Evolutionary conservation across 164 flowering plant species (phyloP), one percentile per base, ranked within the genome.

Genomic region (Kingdonia uniflora): DNA sequence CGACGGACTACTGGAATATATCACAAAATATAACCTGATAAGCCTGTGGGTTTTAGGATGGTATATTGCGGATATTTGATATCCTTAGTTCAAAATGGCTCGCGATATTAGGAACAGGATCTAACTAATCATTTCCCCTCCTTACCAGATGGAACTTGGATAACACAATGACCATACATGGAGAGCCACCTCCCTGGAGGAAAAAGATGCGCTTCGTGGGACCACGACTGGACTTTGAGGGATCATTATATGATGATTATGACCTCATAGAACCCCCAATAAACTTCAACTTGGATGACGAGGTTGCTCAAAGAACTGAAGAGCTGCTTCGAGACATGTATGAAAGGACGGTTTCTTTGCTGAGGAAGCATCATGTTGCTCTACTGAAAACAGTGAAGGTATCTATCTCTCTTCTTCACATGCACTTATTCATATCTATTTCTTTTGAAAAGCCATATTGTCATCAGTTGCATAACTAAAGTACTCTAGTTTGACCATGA

Each of bases 161-260:
- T 70, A 75, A 75, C 59, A 85, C 94, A 49, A 84, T 92, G 98
- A 75, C 71, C 38, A 77, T 88, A 67, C 95, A 82, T 54, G 96
- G 96, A 25, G 94, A 92, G 55, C 88, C 85, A 23, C 85, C 95
- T 55, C 84, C 95, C 6, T 92, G 98, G 98, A 82, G 75, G 58
- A 88, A 76, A 74, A 71, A 51, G 16, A 51, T 49, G 37, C 74
- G 73, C 66, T 88, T 85, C 61, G 79, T 80, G 15, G 98, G 98
- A 6, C 98, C 98, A 1, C 66, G 91, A 23, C 68, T 87, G 53
- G 98, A 92, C 56, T 92, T 92, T 64, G 98, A 88, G 71, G 96
- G 85, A 60, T 84, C 94, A 0, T 83, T 92, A 7, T 92, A 88
- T 55, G 78, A 82, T 52, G 79, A 80, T 61, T 75, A 88, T 66